Evolutionary conservation across 352 stramenopile species (phyloP), one percentile per base, ranked within the genome.

Genomic region (Elongisporangium prolatum): DNA sequence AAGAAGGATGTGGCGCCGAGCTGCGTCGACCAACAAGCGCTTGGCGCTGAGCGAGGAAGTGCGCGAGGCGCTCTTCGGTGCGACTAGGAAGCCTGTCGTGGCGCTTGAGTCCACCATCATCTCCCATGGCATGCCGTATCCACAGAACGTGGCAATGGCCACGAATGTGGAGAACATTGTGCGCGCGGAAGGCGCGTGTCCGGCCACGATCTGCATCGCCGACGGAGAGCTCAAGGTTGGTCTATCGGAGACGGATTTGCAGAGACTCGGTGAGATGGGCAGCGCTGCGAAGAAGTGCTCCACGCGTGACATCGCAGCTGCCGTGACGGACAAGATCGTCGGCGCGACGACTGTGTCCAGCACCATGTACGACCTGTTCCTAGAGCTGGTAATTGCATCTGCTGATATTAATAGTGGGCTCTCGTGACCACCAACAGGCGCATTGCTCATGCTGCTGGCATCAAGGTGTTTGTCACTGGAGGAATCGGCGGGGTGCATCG

Each of bases 81-180:
- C 61, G 34, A 28, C 38, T 13, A 77, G 69, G 54, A 72, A 57
- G 44, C 85, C 89, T 2, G 68, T 97, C 4, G 91, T 98, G 24
- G 97, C 97, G 48, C 85, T 99, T 18, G 97, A 99, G 75, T 98
- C 90, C n/a, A 99, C 97, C 52, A 99, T 99, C 72, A 98, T 99
- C 59, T 97, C 96, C 28, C 97, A 99, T 73, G 97, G 85, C 50
- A 99, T 99, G 96, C 97, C 97, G 34, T 99, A 92, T 74, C 97
- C 97, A 52, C 77, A 98, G 70, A 99, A 99, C 67, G 64, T 98
- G 20, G 64, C 97, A 57, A 93, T 98, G 72, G 97, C 95, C 9
- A 71, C 75, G 40, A 77, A 90, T 58, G 83, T 99, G 34, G 96
- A 98, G 72, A 61, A 77, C 49, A 89, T 98, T 47, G 81, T 99